Conservation (phyloP, 495 filamentous ascomycete species). For the Podospora comata region DNA sequence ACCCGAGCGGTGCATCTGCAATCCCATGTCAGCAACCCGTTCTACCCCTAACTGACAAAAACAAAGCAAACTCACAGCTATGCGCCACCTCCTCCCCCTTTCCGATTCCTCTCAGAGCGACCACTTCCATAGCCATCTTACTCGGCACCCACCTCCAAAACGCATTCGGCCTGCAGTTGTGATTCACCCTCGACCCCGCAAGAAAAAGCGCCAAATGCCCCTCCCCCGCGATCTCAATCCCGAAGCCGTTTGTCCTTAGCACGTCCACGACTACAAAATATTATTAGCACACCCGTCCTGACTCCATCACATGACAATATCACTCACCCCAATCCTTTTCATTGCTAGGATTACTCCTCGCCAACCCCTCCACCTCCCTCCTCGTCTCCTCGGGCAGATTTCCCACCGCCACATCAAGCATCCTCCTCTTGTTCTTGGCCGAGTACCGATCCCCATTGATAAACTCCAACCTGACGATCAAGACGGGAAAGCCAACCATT, state of each 20-base stretch:
- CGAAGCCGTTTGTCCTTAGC: conserved; percentile 55
- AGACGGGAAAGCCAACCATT: conserved; percentile 30
- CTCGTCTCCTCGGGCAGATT: conserved; percentile 25
- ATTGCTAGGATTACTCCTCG: conserved; percentile 55
- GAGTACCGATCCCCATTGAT: conserved; percentile 22
- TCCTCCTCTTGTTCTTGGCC: conserved; percentile 15
- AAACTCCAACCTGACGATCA: conserved; percentile 31
- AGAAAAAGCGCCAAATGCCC: conserved; percentile 31
- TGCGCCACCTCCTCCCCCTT: conserved; percentile 37
- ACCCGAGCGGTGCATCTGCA: conserved; percentile 35
- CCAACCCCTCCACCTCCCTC: conserved; percentile 35
- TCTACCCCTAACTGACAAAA: neutral
- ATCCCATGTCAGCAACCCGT: neutral
- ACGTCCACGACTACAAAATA: conserved; percentile 55
- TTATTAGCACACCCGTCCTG: too few species aligned
- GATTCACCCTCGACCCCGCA: conserved; percentile 36
- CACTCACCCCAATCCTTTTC: conserved; percentile 54
- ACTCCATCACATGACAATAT: too few species aligned
- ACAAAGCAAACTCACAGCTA: conserved; percentile 29
- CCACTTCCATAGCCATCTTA: conserved; percentile 31
- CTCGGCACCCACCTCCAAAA: conserved; percentile 33
- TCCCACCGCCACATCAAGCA: conserved; percentile 27
- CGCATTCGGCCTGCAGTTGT: conserved; percentile 35
- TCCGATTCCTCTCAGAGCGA: conserved; percentile 34
- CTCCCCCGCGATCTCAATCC: conserved; percentile 34